phyloP scores from a whole-genome alignment of 1,139 yeast species.

The Geotrichum bryndzae region DNA sequence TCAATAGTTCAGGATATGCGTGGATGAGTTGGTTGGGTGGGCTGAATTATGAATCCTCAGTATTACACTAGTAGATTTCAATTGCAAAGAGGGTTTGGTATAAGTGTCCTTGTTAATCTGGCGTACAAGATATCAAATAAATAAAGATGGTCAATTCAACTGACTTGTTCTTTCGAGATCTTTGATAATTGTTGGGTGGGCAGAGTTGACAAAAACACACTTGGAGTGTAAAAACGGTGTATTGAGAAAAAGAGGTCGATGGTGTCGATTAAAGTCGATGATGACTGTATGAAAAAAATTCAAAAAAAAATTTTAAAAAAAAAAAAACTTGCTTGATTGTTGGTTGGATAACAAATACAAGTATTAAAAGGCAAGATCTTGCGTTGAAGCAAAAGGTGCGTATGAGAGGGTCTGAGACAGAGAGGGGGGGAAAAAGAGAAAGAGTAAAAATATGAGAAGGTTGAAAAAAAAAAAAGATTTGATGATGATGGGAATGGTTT shows the following conservation, averaged over 20 bases:
- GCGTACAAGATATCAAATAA: neutral
- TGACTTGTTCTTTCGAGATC: neutral
- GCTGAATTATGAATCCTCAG: neutral
- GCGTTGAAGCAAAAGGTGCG: slow-evolving; percentile 9
- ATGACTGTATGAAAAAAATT: neutral
- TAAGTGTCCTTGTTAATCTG: neutral
- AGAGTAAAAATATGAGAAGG: neutral
- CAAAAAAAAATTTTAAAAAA: neutral
- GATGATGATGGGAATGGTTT: neutral
- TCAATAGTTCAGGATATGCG: neutral
- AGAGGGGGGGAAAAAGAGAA: neutral
- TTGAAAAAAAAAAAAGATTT: neutral
- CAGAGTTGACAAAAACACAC: neutral
- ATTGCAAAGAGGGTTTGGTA: neutral
- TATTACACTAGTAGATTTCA: neutral
- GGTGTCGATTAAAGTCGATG: neutral
- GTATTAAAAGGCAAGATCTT: neutral
- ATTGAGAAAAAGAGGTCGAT: neutral
- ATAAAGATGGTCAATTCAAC: neutral
- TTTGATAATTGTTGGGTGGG: neutral
- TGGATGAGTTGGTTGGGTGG: neutral
- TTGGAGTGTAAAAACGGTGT: too few species aligned
- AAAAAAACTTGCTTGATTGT: neutral
- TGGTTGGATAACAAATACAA: neutral
- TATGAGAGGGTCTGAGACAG: neutral